Conservation (phyloP, 2,329 filamentous ascomycete species). For the Gaeumannomyces tritici region DNA sequence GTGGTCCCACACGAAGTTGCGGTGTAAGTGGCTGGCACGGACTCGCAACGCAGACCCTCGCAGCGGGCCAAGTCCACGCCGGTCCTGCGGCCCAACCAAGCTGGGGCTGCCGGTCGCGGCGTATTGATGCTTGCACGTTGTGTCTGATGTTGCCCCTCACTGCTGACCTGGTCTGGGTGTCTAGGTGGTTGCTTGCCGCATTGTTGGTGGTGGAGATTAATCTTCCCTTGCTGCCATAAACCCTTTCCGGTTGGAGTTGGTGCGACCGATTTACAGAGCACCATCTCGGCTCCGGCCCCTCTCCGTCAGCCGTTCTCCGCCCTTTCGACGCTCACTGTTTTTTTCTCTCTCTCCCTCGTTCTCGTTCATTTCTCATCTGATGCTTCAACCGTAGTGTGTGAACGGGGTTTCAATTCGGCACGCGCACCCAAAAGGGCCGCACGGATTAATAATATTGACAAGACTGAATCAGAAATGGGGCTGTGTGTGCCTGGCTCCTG, state of each 20-base stretch:
- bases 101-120: background rate
- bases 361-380: too few relatives aligned
- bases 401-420: too few relatives aligned
- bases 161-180: background rate
- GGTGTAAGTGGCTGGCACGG: slow-evolving; percentile 1
- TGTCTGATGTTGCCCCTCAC: background rate
- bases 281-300: too few relatives aligned
- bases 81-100: background rate
- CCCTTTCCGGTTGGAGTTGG: background rate
- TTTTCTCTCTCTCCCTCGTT: too few relatives aligned
- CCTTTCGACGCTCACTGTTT: too few relatives aligned
- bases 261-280: background rate
- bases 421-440: too few relatives aligned
- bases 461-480: too few relatives aligned
- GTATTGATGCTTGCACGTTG: background rate
- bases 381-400: too few relatives aligned
- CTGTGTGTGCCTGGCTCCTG: too few relatives aligned
- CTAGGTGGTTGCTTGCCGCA: too few relatives aligned
- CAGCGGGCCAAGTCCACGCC: background rate
- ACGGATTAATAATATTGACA: too few relatives aligned
- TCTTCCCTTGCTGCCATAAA: background rate
- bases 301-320: too few relatives aligned
- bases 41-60: background rate
- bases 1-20: background rate
- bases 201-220: background rate